Evolutionary conservation across 2,329 filamentous ascomycete species (phyloP).

Genomic region (Amauroascus verrucosus): DNA sequence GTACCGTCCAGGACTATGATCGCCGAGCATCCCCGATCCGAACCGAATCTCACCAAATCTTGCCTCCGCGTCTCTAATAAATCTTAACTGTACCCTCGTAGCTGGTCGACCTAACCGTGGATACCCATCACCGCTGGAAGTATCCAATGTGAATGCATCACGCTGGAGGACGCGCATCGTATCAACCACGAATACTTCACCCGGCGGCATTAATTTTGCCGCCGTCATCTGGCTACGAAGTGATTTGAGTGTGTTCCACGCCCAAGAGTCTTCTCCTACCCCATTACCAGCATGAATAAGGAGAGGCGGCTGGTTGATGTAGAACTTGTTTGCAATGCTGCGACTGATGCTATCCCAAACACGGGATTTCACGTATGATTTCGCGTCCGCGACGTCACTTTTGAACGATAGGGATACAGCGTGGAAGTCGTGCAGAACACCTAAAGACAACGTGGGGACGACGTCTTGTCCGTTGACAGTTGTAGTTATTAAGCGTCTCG

Average conservation of each 20-base stretch:
- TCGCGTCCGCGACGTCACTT: conserved; percentile 56
- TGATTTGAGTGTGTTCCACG: conserved; percentile 55
- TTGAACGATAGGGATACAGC: conserved; percentile 63
- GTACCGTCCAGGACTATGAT: conserved; percentile 66
- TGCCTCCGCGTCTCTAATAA: conserved; percentile 59
- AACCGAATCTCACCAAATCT: conserved; percentile 62
- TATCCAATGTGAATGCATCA: conserved; percentile 48
- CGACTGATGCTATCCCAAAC: conserved; percentile 56
- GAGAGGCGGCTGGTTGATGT: conserved; percentile 40
- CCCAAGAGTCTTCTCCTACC: conserved; percentile 57
- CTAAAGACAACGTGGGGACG: conserved; percentile 62
- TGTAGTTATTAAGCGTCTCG: conserved; percentile 63
- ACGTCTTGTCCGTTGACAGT: conserved; percentile 63
- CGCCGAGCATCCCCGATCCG: conserved; percentile 61
- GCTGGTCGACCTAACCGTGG: conserved; percentile 52
- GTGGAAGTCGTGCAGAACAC: conserved; percentile 64
- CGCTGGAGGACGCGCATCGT: conserved; percentile 56
- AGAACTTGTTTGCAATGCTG: conserved; percentile 54
- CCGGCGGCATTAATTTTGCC: conserved; percentile 61
- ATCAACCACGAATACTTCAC: conserved; percentile 65
- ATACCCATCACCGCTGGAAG: conserved; percentile 32
- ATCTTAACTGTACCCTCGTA: conserved; percentile 57
- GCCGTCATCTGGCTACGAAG: conserved; percentile 59
- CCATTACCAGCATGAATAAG: conserved; percentile 39
- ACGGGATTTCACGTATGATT: conserved; percentile 54